Conservation (phyloP, 2,329 filamentous ascomycete species). For the Aspergillus ibericus region DNA sequence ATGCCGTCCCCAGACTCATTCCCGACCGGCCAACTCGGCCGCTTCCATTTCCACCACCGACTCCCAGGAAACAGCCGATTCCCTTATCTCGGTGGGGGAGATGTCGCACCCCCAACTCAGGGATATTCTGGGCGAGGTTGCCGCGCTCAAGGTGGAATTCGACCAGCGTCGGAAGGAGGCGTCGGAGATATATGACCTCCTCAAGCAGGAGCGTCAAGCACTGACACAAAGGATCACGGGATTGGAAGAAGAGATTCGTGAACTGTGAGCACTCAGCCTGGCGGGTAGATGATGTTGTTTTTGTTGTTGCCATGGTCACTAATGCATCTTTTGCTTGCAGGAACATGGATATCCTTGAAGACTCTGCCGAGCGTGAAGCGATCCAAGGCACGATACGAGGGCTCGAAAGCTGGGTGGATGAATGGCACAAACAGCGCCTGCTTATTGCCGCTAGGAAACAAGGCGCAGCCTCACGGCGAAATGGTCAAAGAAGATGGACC, state of each 20-base stretch:
- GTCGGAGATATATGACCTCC: slow-evolving; percentile 62
- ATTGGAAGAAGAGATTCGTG: slow-evolving; percentile 58
- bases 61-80: background rate
- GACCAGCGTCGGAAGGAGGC: slow-evolving; percentile 30
- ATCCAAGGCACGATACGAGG: slow-evolving; percentile 39
- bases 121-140: slow-evolving; percentile 27
- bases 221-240: slow-evolving; percentile 60
- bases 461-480: slow-evolving; percentile 7
- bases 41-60: background rate
- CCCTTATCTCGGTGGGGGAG: background rate
- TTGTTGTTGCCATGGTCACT: background rate
- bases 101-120: slow-evolving; percentile 20
- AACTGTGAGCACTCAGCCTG: slow-evolving; percentile 50
- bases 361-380: slow-evolving; percentile 36
- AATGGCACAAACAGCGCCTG: slow-evolving; percentile 27
- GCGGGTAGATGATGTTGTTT: background rate
- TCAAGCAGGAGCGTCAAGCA: slow-evolving; percentile 59
- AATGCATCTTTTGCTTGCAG: slow-evolving; percentile 15
- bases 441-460: slow-evolving; percentile 5
- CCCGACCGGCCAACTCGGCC: background rate
- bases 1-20: slow-evolving; percentile 14
- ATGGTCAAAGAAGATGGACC: slow-evolving; percentile 20
- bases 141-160: slow-evolving; percentile 27
- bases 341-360: slow-evolving; percentile 33
- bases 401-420: slow-evolving; percentile 34